Evolutionary conservation across 2,329 filamentous ascomycete genomes (phyloP).

Genomic region (Diaporthe citriasiana): DNA sequence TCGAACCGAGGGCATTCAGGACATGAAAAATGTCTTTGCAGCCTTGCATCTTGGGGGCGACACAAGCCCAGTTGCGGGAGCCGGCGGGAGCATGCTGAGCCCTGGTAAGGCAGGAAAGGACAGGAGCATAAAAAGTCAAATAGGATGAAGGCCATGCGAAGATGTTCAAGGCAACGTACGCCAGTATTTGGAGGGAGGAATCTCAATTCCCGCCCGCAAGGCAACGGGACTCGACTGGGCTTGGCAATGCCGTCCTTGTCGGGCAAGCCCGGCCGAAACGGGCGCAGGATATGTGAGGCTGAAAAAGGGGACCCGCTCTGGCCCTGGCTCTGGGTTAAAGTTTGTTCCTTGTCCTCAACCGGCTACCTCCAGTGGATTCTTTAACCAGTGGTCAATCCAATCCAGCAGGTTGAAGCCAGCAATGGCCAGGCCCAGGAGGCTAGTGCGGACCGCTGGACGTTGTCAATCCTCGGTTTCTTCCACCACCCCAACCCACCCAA

Average conservation of each 20-base stretch:
- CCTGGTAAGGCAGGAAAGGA: not conserved
- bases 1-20: constrained; percentile 76
- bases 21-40: constrained; percentile 81
- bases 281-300: constrained; percentile 14
- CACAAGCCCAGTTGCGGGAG: constrained; percentile 9
- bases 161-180: not conserved
- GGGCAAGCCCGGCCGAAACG: not conserved
- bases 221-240: not conserved
- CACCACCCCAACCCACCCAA: constrained; percentile 32
- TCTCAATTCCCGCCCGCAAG: not conserved
- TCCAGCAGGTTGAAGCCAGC: not conserved
- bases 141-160: not conserved
- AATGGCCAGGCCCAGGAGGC: not conserved
- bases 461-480: constrained; percentile 8
- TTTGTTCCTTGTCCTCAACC: not conserved
- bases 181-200: not conserved
- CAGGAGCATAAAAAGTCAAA: not conserved
- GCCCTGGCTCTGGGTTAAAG: constrained; percentile 5
- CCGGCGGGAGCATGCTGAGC: not conserved
- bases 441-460: constrained; percentile 9
- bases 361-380: constrained; percentile 1
- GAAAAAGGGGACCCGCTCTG: constrained; percentile 8
- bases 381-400: not conserved
- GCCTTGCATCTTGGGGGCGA: constrained; percentile 64
- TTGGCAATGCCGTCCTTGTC: constrained; percentile 25